Conservation (phyloP, 805 yeast species). For the Jamesozyma jinghongensis region DNA sequence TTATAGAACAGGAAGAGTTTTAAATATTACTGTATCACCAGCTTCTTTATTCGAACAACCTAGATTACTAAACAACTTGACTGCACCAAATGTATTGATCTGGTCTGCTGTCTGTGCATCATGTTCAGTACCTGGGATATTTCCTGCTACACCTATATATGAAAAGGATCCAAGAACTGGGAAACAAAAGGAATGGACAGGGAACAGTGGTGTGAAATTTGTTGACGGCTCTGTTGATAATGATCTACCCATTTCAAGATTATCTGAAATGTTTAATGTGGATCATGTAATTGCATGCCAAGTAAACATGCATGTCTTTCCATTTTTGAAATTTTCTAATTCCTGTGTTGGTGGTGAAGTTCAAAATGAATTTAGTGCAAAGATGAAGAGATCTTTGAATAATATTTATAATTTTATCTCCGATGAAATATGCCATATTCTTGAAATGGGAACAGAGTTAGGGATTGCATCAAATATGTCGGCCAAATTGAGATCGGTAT, state of each 20-base stretch:
- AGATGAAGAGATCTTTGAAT: constrained; percentile 43
- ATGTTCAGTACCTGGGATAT: constrained; percentile 88
- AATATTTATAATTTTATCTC: constrained; percentile 49
- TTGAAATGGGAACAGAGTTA: constrained; percentile 63
- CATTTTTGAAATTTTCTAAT: constrained; percentile 61
- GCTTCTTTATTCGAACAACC: constrained; percentile 90
- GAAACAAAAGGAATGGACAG: constrained; percentile 72
- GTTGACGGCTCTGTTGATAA: constrained; percentile 96
- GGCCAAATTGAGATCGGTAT: constrained; percentile 62
- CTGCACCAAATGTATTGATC: constrained; percentile 71
- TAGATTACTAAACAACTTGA: constrained; percentile 63
- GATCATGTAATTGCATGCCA: constrained; percentile 97
- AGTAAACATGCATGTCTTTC: constrained; percentile 93
- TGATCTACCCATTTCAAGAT: constrained; percentile 81
- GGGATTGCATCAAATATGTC: constrained; percentile 68
- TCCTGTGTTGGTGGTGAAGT: constrained; percentile 62
- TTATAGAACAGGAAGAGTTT: constrained; percentile 85
- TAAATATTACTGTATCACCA: constrained; percentile 89
- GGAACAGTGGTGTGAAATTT: constrained; percentile 56
- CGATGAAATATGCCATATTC: constrained; percentile 68
- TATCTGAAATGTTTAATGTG: constrained; percentile 94
- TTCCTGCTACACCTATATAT: constrained; percentile 74
- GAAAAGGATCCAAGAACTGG: constrained; percentile 75
- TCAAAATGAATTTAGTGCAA: constrained; percentile 51
- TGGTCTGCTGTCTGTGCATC: constrained; percentile 93